Conservation (phyloP, 2,329 filamentous ascomycete species). For the Gliomastix tumulicola region DNA sequence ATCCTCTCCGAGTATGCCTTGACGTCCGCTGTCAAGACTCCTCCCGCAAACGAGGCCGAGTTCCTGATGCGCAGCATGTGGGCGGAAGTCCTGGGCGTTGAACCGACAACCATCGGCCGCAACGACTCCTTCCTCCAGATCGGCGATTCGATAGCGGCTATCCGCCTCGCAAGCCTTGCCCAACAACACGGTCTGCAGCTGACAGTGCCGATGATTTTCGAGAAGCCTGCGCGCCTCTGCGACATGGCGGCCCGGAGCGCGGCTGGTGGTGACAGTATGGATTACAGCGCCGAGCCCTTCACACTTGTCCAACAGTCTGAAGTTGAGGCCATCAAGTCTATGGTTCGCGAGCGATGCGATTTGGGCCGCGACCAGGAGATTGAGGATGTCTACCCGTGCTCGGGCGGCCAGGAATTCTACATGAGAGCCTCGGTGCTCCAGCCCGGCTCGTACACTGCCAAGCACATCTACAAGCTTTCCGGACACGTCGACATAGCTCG, state of each 20-base stretch:
- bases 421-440: slow-evolving; percentile 1
- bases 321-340: slow-evolving; percentile 2
- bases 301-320: slow-evolving; percentile 1
- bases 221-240: background rate
- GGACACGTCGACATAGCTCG: background rate
- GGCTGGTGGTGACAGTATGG: background rate
- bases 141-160: slow-evolving; percentile 10
- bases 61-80: background rate
- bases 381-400: slow-evolving; percentile 42
- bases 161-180: slow-evolving; percentile 4
- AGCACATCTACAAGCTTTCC: background rate
- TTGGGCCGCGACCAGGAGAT: slow-evolving; percentile 8
- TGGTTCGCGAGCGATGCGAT: slow-evolving; percentile 1
- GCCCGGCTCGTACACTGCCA: background rate
- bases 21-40: background rate
- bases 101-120: slow-evolving; percentile 12
- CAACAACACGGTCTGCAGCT: slow-evolving; percentile 7
- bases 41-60: background rate
- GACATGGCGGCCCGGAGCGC: background rate
- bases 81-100: slow-evolving; percentile 2
- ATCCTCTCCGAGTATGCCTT: background rate
- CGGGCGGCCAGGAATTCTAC: slow-evolving; percentile 39
- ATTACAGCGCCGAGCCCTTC: slow-evolving; percentile 1
- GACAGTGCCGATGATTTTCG: slow-evolving; percentile 1
- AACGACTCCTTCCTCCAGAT: slow-evolving; percentile 7